A percentile compares a stretch with the other conserved stretches of the same genome.
Conservation (phyloP, 1,284 basidiomycete species). For the Amylostereum chailletii region DNA sequence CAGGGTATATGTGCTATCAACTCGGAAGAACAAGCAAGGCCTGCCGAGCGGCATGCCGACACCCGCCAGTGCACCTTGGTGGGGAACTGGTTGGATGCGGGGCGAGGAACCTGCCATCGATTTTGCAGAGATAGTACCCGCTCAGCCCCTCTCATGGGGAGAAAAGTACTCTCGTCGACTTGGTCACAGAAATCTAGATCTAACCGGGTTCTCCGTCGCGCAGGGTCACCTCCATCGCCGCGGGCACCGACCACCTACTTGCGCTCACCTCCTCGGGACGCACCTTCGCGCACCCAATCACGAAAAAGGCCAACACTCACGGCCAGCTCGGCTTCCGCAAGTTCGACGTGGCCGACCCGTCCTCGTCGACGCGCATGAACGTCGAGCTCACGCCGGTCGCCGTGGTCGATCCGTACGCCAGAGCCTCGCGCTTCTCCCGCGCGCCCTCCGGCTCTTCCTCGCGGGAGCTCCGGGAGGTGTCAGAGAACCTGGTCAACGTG, state of each 20-base stretch:
- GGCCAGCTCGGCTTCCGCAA: conserved; percentile 81
- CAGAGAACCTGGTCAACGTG: conserved; percentile 25
- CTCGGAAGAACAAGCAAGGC: conserved; percentile 38
- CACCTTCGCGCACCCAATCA: conserved; percentile 74
- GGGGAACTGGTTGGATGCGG: conserved; percentile 46
- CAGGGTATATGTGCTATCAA: conserved; percentile 61
- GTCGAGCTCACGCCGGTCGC: conserved; percentile 56
- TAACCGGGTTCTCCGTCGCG: background rate
- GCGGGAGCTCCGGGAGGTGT: conserved; percentile 9
- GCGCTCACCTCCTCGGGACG: conserved; percentile 79
- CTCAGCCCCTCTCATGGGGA: conserved; percentile 36
- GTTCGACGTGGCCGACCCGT: conserved; percentile 39
- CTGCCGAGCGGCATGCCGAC: conserved; percentile 27
- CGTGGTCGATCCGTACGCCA: conserved; percentile 41
- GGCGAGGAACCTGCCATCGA: conserved; percentile 44
- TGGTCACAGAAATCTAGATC: no score
- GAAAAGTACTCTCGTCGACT: no score
- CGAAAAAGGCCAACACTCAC: conserved; percentile 71
- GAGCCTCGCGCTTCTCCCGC: conserved; percentile 29
- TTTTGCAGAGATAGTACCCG: conserved; percentile 42
- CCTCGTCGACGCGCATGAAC: conserved; percentile 28
- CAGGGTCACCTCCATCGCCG: conserved; percentile 67
- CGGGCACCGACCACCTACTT: conserved; percentile 78
- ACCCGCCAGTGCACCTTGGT: conserved; percentile 40
- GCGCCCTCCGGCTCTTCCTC: conserved; percentile 16